Conservation (phyloP, 148 eudicot species). For the Fagopyrum homotropicum region DNA sequence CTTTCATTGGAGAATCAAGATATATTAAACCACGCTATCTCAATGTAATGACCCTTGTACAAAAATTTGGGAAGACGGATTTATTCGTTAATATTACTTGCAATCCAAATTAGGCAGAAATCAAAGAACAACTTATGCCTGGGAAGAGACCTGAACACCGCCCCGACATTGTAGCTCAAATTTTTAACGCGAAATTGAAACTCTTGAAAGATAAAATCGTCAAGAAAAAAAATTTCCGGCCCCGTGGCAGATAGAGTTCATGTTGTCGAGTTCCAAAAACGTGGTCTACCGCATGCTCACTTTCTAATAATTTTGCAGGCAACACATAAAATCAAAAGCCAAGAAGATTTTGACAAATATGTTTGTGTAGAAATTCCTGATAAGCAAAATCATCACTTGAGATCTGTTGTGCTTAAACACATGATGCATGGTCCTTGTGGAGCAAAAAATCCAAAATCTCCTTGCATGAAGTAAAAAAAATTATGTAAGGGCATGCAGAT, state of each 20-base stretch:
- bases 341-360: neutral
- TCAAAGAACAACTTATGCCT: neutral
- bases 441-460: too few species aligned
- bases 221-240: neutral
- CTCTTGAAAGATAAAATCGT: too few species aligned
- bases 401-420: neutral
- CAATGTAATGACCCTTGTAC: too few species aligned
- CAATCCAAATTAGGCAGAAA: too few species aligned
- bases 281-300: neutral
- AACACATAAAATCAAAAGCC: neutral
- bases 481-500: too few species aligned
- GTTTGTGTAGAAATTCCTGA: neutral
- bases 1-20: neutral
- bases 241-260: neutral
- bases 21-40: too few species aligned
- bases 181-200: neutral
- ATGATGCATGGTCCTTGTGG: neutral
- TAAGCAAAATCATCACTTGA: neutral
- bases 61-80: too few species aligned
- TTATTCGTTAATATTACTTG: too few species aligned
- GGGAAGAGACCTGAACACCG: neutral
- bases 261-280: neutral
- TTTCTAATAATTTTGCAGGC: too few species aligned
- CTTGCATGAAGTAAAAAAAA: too few species aligned
- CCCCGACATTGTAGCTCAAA: neutral